phyloP scores from a whole-genome alignment of 768 basidiomycete genomes.

The Leccinum sublutescens region DNA sequence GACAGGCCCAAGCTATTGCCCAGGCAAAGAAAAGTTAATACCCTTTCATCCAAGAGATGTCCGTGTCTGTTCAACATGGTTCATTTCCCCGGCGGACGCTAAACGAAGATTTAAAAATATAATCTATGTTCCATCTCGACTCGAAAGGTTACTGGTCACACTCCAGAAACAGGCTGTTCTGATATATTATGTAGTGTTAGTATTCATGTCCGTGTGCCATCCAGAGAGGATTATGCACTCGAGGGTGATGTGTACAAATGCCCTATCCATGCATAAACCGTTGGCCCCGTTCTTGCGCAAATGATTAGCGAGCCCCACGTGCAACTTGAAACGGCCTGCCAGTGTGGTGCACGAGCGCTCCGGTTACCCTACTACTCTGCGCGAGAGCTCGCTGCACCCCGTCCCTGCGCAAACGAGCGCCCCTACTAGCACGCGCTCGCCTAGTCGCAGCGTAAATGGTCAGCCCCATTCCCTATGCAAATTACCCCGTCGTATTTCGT shows the following conservation, averaged over 20 bases:
- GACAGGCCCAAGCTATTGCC: slow-evolving; percentile 33
- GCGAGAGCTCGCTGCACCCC: too few relatives aligned
- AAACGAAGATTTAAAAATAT: neutral
- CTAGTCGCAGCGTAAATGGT: too few relatives aligned
- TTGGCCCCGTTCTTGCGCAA: too few relatives aligned
- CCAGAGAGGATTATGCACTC: neutral
- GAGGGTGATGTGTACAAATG: neutral
- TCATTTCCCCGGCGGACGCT: neutral
- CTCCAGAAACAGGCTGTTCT: neutral
- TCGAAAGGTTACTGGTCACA: neutral
- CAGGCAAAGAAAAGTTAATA: slow-evolving; percentile 39
- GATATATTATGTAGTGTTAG: neutral
- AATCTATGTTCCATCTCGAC: neutral
- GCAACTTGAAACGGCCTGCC: too few relatives aligned
- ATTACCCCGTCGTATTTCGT: too few relatives aligned
- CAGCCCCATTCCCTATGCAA: too few relatives aligned
- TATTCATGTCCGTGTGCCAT: neutral
- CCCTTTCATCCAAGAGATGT: neutral
- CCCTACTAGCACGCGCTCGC: too few relatives aligned
- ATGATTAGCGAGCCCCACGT: too few relatives aligned
- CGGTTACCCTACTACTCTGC: too few relatives aligned
- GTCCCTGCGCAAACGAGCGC: too few relatives aligned
- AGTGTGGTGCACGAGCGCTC: too few relatives aligned
- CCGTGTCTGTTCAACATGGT: neutral
- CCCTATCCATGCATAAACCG: too few relatives aligned